These are phyloP conservation scores for Spongispora temasekensis DNA, from an alignment of 1,284 basidiomycete genomes.

Conservation along the genomic window DNA sequence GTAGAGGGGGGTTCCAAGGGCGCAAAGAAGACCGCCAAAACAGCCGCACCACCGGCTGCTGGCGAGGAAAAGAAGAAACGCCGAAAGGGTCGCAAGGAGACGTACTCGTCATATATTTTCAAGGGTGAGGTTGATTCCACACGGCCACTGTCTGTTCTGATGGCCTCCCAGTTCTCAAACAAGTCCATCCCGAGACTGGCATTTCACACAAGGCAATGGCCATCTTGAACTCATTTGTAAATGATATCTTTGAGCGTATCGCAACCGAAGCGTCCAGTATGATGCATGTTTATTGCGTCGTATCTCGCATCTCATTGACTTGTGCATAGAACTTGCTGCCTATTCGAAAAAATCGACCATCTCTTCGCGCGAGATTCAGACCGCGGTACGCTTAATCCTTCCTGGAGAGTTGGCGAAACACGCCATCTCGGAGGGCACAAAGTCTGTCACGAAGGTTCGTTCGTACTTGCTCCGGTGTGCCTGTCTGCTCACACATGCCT, in stretches of 20 bases:
- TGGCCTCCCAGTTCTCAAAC: slow-evolving; percentile 52
- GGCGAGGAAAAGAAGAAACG: slow-evolving; percentile 89
- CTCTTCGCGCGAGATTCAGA: slow-evolving; percentile 72
- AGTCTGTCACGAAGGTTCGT: slow-evolving; percentile 46
- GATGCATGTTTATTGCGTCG: neutral
- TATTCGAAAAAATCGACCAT: slow-evolving; percentile 85
- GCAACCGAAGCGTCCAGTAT: slow-evolving; percentile 70
- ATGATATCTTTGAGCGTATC: slow-evolving; percentile 78
- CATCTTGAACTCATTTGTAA: slow-evolving; percentile 76
- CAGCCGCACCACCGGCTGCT: slow-evolving; percentile 55
- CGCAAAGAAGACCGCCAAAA: slow-evolving; percentile 83
- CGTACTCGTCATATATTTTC: slow-evolving; percentile 94
- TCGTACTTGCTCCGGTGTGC: neutral
- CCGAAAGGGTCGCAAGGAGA: slow-evolving; percentile 81
- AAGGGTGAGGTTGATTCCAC: slow-evolving; percentile 64
- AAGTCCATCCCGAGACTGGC: slow-evolving; percentile 81
- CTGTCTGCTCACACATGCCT: slow-evolving; percentile 5
- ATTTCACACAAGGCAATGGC: slow-evolving; percentile 83
- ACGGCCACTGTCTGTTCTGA: neutral
- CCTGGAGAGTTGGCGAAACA: slow-evolving; percentile 70
- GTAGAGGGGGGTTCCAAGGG: slow-evolving; percentile 72
- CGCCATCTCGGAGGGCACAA: slow-evolving; percentile 78
- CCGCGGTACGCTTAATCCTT: slow-evolving; percentile 77
- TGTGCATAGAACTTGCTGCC: slow-evolving; percentile 58
- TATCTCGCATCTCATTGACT: slow-evolving; percentile 1